Evolutionary conservation across 352 stramenopile genomes (phyloP), one percentile per base, ranked within the genome.

Genomic region (Pythium dissotocum): DNA sequence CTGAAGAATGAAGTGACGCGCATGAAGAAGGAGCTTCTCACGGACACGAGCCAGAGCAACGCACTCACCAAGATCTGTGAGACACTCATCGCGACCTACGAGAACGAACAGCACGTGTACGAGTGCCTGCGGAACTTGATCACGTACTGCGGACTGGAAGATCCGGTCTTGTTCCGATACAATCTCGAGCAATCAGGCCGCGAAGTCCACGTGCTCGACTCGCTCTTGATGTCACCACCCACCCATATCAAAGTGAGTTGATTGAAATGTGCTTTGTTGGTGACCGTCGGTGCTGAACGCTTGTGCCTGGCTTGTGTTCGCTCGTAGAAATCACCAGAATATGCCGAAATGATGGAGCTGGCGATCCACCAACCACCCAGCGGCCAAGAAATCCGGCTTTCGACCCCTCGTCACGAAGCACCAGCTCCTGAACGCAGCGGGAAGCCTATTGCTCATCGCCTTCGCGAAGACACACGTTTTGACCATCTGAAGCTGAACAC

Each of bases 101-200:
- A 83, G 54, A 91, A 90, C 55, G 81, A 91, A 48, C 82, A 89
- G 70, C 73, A 88, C 56, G 85, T 93, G 1, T 89, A 91, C 53
- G 77, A 89, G 58, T 89, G 74, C 42, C 76, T 93, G 24, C 72
- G 59, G 63, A 89, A 83, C 63, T 88, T 91, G 33, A 77, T 91
- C 53, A 70, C 69, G 14, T 80, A 86, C 60, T 83, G 81, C 42
- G 75, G 59, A 24, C 72, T 87, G 4, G 71, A 72, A 12, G 73
- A 89, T 36, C 69, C 70, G 10, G 76, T 70, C 3, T 63, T 77
- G 6, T 78, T 90, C n/a, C 73, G 82, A 6, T 76, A 80, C 51
- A 85, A 89, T 24, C 67, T 91, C 2, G 83, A 88, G 40, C 70
- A 72, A 33, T 78, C 81, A 21, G 80, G 80, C 4, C 83, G 84